Percentiles rank a stretch among this genome's conserved stretches.
These are phyloP conservation scores for Colletotrichum sojae DNA, from an alignment of 2,329 filamentous ascomycete species.

Conservation along the genomic window DNA sequence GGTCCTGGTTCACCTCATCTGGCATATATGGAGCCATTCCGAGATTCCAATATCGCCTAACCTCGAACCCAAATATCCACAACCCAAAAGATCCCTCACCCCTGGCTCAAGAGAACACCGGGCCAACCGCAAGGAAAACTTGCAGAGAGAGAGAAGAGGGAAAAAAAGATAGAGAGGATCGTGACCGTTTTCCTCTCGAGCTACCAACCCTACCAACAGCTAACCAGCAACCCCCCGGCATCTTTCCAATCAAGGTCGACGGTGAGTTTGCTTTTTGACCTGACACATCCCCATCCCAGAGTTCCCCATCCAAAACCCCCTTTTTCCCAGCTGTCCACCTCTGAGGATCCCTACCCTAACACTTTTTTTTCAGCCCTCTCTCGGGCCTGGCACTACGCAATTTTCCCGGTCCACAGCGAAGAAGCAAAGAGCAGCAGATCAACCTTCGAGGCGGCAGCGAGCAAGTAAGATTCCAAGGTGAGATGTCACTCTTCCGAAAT, in stretches of 20 bases:
- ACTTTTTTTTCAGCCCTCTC: not conserved
- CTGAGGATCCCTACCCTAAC: slow-evolving; percentile 32
- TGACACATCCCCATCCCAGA: slow-evolving; percentile 16
- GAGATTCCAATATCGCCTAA: slow-evolving; percentile 8
- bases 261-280: slow-evolving; percentile 25
- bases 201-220: too few species aligned
- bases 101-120: slow-evolving; percentile 1
- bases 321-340: slow-evolving; percentile 16
- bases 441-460: not conserved
- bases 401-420: not conserved
- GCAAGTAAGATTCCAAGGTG: slow-evolving; percentile 4
- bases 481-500: not conserved
- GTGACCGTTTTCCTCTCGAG: slow-evolving; percentile 19
- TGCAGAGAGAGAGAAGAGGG: not conserved
- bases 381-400: too few species aligned
- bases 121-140: not conserved
- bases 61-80: slow-evolving; percentile 15
- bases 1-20: slow-evolving; percentile 4
- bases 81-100: not conserved
- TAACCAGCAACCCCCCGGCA: not conserved
- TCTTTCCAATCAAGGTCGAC: slow-evolving; percentile 20
- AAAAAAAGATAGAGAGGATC: slow-evolving; percentile 23
- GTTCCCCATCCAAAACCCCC: not conserved
- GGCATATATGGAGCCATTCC: slow-evolving; percentile 13
- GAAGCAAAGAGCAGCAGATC: not conserved